Conservation (phyloP, 805 yeast genomes). For the Pichia occidentalis region DNA sequence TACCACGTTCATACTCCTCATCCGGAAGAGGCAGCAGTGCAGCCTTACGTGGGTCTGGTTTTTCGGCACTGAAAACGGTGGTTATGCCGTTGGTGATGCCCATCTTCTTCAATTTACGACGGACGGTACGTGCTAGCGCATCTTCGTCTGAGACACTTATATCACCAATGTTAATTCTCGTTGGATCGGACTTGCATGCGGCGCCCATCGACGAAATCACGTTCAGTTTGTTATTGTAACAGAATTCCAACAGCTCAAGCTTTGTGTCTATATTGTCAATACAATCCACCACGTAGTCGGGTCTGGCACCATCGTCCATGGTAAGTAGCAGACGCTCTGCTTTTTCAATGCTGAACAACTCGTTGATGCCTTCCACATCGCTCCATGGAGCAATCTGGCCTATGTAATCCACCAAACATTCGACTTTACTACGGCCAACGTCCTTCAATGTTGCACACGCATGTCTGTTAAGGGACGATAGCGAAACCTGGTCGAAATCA, state of each 20-base stretch:
- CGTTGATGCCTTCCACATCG: constrained; percentile 67
- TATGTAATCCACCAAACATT: constrained; percentile 65
- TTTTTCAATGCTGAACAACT: constrained; percentile 64
- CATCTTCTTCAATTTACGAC: constrained; percentile 73
- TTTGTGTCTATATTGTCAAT: constrained; percentile 97
- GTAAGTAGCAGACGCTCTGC: constrained; percentile 52
- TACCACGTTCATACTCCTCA: constrained; percentile 71
- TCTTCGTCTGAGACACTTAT: constrained; percentile 89
- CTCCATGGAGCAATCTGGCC: constrained; percentile 89
- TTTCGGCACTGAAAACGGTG: constrained; percentile 88
- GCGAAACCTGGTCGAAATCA: constrained; percentile 94
- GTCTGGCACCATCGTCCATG: constrained; percentile 36
- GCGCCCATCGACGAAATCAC: constrained; percentile 95
- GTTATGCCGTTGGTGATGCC: constrained; percentile 77
- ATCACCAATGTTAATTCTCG: constrained; percentile 84
- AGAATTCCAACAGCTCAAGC: constrained; percentile 76
- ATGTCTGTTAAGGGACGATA: constrained; percentile 88
- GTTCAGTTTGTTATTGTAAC: constrained; percentile 52
- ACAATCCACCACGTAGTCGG: constrained; percentile 85
- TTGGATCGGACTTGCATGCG: constrained; percentile 92
- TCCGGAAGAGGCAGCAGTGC: constrained; percentile 78
- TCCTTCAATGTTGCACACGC: constrained; percentile 88
- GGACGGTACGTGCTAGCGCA: constrained; percentile 79
- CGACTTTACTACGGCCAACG: constrained; percentile 90
- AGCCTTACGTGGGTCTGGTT: constrained; percentile 95